A percentile compares a stretch with the other conserved stretches of the same genome.
Evolutionary conservation across 352 stramenopile genomes (phyloP).

Genomic region (Plasmopara muralis): DNA sequence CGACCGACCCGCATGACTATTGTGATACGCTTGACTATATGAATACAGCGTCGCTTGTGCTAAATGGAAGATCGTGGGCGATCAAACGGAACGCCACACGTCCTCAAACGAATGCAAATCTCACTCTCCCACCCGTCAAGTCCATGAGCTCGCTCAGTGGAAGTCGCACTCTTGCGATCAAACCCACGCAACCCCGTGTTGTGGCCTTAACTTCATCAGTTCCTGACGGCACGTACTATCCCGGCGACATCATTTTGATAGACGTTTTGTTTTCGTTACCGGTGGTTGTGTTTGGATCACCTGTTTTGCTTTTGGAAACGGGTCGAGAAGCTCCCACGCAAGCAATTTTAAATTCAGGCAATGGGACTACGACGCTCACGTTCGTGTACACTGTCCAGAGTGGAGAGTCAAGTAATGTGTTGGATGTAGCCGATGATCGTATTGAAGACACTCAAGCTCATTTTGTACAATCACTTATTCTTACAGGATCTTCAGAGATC

Average conservation of each 20-base stretch:
- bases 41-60: conserved; percentile 28
- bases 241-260: conserved; percentile 48
- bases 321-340: conserved; percentile 7
- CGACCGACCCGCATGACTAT: conserved; percentile 40
- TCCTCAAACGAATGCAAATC: conserved; percentile 31
- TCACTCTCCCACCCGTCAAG: conserved; percentile 39
- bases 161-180: conserved; percentile 46
- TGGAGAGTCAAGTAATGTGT: conserved; percentile 27
- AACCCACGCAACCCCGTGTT: conserved; percentile 39
- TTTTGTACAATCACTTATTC: conserved; percentile 42
- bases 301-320: conserved; percentile 31
- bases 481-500: conserved; percentile 34
- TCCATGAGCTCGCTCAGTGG: conserved; percentile 41
- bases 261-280: conserved; percentile 57
- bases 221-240: conserved; percentile 44
- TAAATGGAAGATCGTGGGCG: conserved; percentile 19
- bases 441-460: conserved; percentile 24
- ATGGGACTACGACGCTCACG: conserved; percentile 32
- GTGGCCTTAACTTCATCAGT: conserved; percentile 27
- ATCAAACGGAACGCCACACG: conserved; percentile 48
- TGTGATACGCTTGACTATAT: conserved; percentile 65
- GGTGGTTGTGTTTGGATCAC: conserved; percentile 48
- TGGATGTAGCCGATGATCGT: conserved; percentile 56
- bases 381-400: conserved; percentile 45
- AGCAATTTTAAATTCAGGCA: conserved; percentile 30